Conservation (phyloP, 306 rosid species). For the Citrullus amarus region DNA sequence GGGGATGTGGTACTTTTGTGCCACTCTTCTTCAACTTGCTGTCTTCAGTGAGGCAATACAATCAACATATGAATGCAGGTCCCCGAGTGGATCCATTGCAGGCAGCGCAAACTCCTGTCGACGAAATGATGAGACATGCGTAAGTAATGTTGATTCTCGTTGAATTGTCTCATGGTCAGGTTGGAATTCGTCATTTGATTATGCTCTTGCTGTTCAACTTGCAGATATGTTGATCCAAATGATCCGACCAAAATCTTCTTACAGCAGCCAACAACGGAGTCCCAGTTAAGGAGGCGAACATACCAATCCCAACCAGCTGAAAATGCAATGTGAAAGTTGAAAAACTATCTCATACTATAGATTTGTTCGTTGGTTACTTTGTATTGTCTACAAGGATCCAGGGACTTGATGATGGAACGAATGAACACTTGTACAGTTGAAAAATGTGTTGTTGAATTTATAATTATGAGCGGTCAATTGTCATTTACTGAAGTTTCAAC, state of each 20-base stretch:
- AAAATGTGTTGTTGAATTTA: background rate
- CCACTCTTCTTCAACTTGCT: slow-evolving; percentile 93
- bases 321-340: slow-evolving; percentile 19
- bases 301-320: slow-evolving; percentile 59
- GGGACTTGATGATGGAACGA: background rate
- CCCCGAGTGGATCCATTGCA: slow-evolving; percentile 66
- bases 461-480: background rate
- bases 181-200: background rate
- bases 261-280: slow-evolving; percentile 80
- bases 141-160: slow-evolving; percentile 21
- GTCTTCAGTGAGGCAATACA: slow-evolving; percentile 69
- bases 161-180: background rate
- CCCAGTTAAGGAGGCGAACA: slow-evolving; percentile 86
- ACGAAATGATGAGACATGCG: slow-evolving; percentile 99
- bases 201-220: slow-evolving; percentile 12
- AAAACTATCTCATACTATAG: background rate
- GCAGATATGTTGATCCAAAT: slow-evolving; percentile 94
- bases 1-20: slow-evolving; percentile 91
- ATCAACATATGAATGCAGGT: slow-evolving; percentile 34
- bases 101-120: slow-evolving; percentile 94
- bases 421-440: slow-evolving; percentile 2
- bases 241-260: slow-evolving; percentile 92
- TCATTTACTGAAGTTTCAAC: background rate
- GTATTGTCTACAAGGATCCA: background rate
- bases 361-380: background rate